Evolutionary conservation across 2,329 filamentous ascomycete species (phyloP).

Genomic region (Fusarium redolens): DNA sequence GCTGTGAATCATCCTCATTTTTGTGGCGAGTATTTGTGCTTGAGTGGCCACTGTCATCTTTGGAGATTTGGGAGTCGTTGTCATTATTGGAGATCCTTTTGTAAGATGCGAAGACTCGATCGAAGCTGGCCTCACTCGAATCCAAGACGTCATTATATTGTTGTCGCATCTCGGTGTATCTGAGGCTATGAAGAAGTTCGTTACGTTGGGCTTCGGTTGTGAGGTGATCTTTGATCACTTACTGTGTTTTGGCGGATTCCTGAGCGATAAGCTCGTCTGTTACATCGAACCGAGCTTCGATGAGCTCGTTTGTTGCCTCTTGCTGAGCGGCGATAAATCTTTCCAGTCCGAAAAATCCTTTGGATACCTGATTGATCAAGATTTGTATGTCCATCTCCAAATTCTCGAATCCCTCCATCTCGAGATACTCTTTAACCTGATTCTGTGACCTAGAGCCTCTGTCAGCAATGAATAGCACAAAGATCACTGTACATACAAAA

Average conservation of each 20-base stretch:
- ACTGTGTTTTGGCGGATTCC: fast-evolving
- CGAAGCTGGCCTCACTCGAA: not conserved
- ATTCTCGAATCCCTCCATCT: not conserved
- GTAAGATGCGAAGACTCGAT: constrained; percentile 1
- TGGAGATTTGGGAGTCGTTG: too few relatives aligned
- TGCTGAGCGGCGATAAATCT: fast-evolving
- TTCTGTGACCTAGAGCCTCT: fast-evolving
- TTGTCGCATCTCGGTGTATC: too few relatives aligned
- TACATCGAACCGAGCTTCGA: not conserved
- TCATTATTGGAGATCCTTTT: not conserved
- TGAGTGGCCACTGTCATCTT: too few relatives aligned
- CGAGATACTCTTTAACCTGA: not conserved
- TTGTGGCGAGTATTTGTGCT: too few relatives aligned
- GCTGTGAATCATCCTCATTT: too few relatives aligned
- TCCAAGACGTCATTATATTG: too few relatives aligned
- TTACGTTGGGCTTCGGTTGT: not conserved
- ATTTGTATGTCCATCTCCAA: not conserved
- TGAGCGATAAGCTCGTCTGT: not conserved
- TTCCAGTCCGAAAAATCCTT: not conserved
- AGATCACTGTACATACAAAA: not conserved
- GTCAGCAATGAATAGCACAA: not conserved
- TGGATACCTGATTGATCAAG: not conserved
- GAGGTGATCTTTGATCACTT: fast-evolving
- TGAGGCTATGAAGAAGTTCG: too few relatives aligned
- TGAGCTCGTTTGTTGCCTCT: not conserved